Evolutionary conservation across 2,329 filamentous ascomycete genomes (phyloP).

Genomic region (Chaetomium sp.): DNA sequence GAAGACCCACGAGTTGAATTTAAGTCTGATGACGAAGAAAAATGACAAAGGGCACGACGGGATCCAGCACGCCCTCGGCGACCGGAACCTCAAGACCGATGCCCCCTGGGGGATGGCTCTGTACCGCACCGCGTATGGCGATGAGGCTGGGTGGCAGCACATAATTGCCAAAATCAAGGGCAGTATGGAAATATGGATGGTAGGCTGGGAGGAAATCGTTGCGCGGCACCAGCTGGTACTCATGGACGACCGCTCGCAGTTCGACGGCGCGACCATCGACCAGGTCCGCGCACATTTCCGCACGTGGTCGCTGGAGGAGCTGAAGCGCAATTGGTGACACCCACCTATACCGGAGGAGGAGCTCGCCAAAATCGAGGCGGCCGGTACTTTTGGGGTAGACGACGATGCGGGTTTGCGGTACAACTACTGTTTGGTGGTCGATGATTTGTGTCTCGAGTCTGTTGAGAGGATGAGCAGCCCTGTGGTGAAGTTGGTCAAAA

Average conservation of each 20-base stretch:
- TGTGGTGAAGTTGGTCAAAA: constrained; percentile 3
- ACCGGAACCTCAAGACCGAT: background rate
- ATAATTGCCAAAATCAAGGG: background rate
- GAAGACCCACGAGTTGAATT: no score
- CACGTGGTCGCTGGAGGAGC: background rate
- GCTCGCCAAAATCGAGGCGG: background rate
- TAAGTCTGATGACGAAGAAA: no score
- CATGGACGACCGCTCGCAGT: background rate
- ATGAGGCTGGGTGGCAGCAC: background rate
- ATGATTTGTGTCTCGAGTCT: constrained; percentile 1
- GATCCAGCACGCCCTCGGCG: background rate
- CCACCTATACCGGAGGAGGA: background rate
- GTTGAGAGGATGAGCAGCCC: background rate
- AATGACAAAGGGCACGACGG: no score
- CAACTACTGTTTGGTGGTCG: constrained; percentile 8
- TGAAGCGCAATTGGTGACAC: background rate
- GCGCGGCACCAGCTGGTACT: constrained; percentile 4
- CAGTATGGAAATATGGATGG: background rate
- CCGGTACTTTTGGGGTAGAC: background rate
- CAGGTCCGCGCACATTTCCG: background rate
- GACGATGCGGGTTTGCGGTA: background rate
- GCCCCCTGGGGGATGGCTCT: background rate
- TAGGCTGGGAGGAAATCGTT: background rate
- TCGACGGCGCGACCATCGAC: constrained; percentile 1
- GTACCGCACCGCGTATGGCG: background rate